Percentiles rank a stretch among this genome's conserved stretches.
phyloP scores from a whole-genome alignment of 1,284 basidiomycete genomes.

The Sanghuangporus sanghuang region DNA sequence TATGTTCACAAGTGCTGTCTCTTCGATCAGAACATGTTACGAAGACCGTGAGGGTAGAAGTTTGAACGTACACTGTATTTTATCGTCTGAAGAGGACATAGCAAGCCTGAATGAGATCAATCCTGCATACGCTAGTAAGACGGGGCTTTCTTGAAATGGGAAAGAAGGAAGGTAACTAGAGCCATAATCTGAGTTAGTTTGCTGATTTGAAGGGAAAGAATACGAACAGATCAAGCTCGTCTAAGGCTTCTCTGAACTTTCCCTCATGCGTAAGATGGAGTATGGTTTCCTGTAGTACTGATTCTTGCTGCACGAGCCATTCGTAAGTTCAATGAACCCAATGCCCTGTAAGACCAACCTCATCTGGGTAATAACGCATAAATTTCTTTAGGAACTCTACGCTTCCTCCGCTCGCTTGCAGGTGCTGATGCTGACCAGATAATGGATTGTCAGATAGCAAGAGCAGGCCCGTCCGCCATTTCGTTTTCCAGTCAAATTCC shows the following conservation, averaged over 20 bases:
- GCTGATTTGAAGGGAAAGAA: conserved; percentile 1
- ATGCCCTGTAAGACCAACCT: conserved; percentile 39
- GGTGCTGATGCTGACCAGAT: conserved; percentile 24
- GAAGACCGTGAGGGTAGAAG: not conserved
- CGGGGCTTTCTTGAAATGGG: conserved; percentile 77
- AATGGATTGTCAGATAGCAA: conserved; percentile 35
- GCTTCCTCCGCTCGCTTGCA: conserved; percentile 15
- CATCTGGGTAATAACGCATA: conserved; percentile 60
- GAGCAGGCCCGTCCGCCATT: conserved; percentile 70
- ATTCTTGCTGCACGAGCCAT: conserved; percentile 51
- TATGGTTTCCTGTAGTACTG: conserved; percentile 69
- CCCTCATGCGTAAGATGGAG: conserved; percentile 57
- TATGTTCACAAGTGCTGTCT: conserved; percentile 23
- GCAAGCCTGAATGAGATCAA: conserved; percentile 61
- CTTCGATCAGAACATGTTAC: not conserved
- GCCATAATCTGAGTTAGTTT: not conserved
- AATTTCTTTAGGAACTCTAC: conserved; percentile 31
- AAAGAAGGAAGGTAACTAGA: conserved; percentile 76
- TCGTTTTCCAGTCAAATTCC: conserved; percentile 71
- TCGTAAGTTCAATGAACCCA: not conserved
- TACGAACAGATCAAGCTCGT: conserved; percentile 79
- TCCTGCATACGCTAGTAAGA: conserved; percentile 79
- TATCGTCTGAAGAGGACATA: conserved; percentile 25
- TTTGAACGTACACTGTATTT: not conserved
- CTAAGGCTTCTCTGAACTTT: conserved; percentile 64